Evolutionary conservation across 495 filamentous ascomycete genomes (phyloP).

Genomic region (Antarctomyces pellizariae): DNA sequence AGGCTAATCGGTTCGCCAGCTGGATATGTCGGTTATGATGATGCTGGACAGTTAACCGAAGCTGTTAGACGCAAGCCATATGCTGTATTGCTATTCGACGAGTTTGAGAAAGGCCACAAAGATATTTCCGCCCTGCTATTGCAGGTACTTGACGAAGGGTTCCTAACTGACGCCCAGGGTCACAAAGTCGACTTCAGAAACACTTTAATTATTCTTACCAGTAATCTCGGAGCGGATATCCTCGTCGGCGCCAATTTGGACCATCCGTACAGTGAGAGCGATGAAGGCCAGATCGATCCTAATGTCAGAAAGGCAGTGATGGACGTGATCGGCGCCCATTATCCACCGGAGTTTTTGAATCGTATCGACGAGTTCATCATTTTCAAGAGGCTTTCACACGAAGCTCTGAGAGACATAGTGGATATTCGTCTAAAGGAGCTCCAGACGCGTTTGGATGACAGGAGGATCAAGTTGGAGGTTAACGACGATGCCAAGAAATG

Average conservation of each 20-base stretch:
- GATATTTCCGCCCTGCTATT: constrained; percentile 88
- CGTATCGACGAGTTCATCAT: constrained; percentile 92
- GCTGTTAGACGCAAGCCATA: constrained; percentile 90
- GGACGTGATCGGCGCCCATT: constrained; percentile 48
- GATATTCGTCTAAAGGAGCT: constrained; percentile 78
- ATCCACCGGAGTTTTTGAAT: constrained; percentile 90
- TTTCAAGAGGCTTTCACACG: constrained; percentile 59
- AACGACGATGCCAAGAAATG: constrained; percentile 51
- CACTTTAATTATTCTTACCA: constrained; percentile 87
- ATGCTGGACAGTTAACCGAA: constrained; percentile 89
- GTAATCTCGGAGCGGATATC: constrained; percentile 67
- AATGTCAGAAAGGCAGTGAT: constrained; percentile 58
- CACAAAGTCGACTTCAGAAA: constrained; percentile 93
- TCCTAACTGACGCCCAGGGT: constrained; percentile 83
- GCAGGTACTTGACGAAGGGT: constrained; percentile 91
- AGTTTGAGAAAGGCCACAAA: constrained; percentile 91
- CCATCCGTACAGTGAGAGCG: constrained; percentile 32
- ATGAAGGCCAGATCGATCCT: constrained; percentile 38
- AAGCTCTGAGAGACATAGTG: constrained; percentile 74
- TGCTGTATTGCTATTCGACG: constrained; percentile 83
- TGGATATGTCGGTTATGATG: constrained; percentile 91
- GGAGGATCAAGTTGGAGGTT: constrained; percentile 56
- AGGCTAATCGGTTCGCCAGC: constrained; percentile 81
- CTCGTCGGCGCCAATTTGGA: constrained; percentile 34
- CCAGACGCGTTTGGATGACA: constrained; percentile 60